Conservation (phyloP, 2,329 filamentous ascomycete genomes). For the Domatiomyces catenatus region DNA sequence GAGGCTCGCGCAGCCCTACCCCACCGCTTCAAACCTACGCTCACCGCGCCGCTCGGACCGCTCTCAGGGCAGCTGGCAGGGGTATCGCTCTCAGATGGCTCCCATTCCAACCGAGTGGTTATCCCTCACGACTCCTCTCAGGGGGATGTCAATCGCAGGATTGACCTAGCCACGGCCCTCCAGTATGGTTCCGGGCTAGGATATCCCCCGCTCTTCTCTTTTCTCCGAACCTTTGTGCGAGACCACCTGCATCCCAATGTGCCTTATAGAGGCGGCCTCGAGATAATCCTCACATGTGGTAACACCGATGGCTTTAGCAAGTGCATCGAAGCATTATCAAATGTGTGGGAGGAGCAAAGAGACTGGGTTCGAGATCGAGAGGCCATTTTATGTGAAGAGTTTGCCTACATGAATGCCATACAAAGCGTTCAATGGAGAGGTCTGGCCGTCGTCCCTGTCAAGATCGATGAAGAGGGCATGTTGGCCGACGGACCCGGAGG, state of each 20-base stretch:
- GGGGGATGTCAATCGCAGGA: conserved; percentile 48
- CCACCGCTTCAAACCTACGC: conserved; percentile 56
- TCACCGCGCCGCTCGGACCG: conserved; percentile 38
- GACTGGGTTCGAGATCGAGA: conserved; percentile 55
- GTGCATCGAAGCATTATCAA: conserved; percentile 56
- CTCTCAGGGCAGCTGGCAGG: conserved; percentile 27
- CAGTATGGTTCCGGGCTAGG: conserved; percentile 78
- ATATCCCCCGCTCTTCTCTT: conserved; percentile 62
- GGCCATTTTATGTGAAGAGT: conserved; percentile 65
- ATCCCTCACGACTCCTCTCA: conserved; percentile 54
- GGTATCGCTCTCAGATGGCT: conserved; percentile 21
- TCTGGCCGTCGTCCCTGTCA: conserved; percentile 57
- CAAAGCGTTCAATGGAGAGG: conserved; percentile 52
- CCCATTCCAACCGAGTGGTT: conserved; percentile 40
- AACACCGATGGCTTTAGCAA: conserved; percentile 77
- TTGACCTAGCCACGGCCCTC: conserved; percentile 66
- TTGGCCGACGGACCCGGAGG: conserved; percentile 55
- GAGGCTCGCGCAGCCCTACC: conserved; percentile 65
- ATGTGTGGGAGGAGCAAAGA: conserved; percentile 56
- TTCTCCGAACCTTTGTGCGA: conserved; percentile 62
- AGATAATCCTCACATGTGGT: conserved; percentile 65
- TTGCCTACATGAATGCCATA: conserved; percentile 64
- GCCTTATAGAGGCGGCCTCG: conserved; percentile 61
- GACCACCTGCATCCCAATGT: conserved; percentile 66
- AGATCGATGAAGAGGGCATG: conserved; percentile 70